These are phyloP conservation scores for Mycena haematopus DNA, from an alignment of 768 basidiomycete genomes.

Conservation along the genomic window DNA sequence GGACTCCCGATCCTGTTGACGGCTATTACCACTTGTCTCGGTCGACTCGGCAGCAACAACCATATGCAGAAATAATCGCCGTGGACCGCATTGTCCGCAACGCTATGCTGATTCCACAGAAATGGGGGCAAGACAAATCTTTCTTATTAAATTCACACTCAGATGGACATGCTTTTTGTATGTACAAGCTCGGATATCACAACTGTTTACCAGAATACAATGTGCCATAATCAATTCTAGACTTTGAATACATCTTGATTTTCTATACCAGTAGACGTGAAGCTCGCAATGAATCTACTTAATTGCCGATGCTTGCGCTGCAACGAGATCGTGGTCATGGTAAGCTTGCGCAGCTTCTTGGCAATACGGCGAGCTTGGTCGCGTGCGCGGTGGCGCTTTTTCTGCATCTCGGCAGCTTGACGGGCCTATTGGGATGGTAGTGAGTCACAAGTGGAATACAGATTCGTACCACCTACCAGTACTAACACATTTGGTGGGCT, in stretches of 20 bases:
- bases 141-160: constrained; percentile 27
- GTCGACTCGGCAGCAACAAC: constrained; percentile 6
- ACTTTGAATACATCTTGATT: no score
- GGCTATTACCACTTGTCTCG: not conserved
- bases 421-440: no score
- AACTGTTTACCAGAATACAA: no score
- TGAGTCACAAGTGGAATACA: no score
- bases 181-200: constrained; percentile 15
- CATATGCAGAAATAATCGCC: constrained; percentile 28
- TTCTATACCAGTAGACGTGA: no score
- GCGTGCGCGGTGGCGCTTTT: not conserved
- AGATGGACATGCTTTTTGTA: constrained; percentile 29
- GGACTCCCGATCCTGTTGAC: not conserved
- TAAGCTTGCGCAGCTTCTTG: not conserved
- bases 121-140: constrained; percentile 2
- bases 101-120: constrained; percentile 18
- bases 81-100: constrained; percentile 20
- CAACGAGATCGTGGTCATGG: not conserved
- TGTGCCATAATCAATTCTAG: no score
- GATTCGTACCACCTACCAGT: no score
- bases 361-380: not conserved
- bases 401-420: no score
- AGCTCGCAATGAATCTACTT: not conserved
- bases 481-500: no score
- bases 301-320: constrained; percentile 1